Conservation (phyloP, 176 grass and related monocot genomes). For the Oropetium thomaeum region DNA sequence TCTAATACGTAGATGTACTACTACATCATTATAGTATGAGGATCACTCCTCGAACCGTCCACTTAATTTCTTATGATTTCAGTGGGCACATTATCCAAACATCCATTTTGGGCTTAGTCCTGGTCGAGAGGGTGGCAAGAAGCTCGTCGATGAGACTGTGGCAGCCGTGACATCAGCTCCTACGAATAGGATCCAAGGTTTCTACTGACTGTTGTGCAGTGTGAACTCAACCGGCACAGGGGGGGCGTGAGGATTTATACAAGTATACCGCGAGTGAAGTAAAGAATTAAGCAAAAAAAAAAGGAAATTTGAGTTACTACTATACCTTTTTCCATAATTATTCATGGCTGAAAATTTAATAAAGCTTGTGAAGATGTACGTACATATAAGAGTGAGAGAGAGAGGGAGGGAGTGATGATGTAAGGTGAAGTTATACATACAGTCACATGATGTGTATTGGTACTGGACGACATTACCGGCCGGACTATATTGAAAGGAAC, state of each 20-base stretch:
- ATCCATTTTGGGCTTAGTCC: constrained; percentile 73
- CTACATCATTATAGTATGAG: no score
- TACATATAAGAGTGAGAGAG: constrained; percentile 3
- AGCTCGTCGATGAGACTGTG: constrained; percentile 40
- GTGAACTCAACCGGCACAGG: neutral
- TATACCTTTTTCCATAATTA: constrained; percentile 1
- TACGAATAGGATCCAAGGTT: constrained; percentile 59
- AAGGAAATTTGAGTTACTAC: neutral
- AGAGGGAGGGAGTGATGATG: neutral
- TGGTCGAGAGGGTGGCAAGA: constrained; percentile 43
- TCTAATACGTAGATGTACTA: no score
- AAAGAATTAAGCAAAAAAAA: neutral
- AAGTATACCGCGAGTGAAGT: constrained; percentile 5
- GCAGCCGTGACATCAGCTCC: constrained; percentile 12
- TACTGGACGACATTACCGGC: neutral
- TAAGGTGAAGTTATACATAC: constrained; percentile 10
- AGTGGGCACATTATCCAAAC: constrained; percentile 97
- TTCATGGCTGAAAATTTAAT: constrained; percentile 1
- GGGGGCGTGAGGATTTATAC: neutral
- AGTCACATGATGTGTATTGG: constrained; percentile 9
- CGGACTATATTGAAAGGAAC: neutral
- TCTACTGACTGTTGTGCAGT: constrained; percentile 48
- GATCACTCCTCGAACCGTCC: no score
- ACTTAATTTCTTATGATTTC: constrained; percentile 13
- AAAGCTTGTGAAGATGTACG: constrained; percentile 19